Conservation (phyloP, 1,284 basidiomycete genomes). For the Puccinia polysora region DNA sequence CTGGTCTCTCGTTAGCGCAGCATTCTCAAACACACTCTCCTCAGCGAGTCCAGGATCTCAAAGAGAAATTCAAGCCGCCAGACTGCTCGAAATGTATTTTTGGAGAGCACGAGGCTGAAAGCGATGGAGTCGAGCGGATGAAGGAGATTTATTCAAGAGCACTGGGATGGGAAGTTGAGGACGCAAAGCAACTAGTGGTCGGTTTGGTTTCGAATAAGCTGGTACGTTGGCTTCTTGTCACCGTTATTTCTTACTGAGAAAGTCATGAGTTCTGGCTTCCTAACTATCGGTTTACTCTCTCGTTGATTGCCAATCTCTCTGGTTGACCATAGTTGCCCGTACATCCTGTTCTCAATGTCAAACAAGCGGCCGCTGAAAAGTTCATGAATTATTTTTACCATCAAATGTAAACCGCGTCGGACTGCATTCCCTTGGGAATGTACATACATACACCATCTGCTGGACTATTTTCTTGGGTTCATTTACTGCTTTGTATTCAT, state of each 20-base stretch:
- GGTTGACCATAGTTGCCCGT: constrained; percentile 1
- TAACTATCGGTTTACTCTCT: neutral
- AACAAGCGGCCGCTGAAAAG: constrained; percentile 5
- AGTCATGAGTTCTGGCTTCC: neutral
- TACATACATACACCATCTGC: too few species aligned
- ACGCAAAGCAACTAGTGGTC: constrained; percentile 10
- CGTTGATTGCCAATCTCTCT: neutral
- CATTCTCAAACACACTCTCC: constrained; percentile 55
- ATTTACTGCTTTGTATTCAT: too few species aligned
- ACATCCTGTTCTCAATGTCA: constrained; percentile 34
- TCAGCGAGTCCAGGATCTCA: neutral
- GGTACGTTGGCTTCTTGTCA: neutral
- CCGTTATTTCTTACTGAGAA: neutral
- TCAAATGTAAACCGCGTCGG: too few species aligned
- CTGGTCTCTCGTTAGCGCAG: constrained; percentile 81
- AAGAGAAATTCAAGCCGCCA: neutral
- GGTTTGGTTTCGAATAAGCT: constrained; percentile 16
- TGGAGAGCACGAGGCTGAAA: constrained; percentile 8
- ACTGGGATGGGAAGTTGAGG: constrained; percentile 8
- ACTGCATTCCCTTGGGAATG: too few species aligned
- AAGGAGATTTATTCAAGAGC: constrained; percentile 24
- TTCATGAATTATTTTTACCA: constrained; percentile 40
- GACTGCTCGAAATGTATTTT: constrained; percentile 4
- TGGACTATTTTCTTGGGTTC: too few species aligned
- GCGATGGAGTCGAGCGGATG: constrained; percentile 11